Evolutionary conservation across 1,284 basidiomycete genomes (phyloP), one percentile per base, ranked within the genome.

Genomic region (Cutaneotrichosporon sp.): DNA sequence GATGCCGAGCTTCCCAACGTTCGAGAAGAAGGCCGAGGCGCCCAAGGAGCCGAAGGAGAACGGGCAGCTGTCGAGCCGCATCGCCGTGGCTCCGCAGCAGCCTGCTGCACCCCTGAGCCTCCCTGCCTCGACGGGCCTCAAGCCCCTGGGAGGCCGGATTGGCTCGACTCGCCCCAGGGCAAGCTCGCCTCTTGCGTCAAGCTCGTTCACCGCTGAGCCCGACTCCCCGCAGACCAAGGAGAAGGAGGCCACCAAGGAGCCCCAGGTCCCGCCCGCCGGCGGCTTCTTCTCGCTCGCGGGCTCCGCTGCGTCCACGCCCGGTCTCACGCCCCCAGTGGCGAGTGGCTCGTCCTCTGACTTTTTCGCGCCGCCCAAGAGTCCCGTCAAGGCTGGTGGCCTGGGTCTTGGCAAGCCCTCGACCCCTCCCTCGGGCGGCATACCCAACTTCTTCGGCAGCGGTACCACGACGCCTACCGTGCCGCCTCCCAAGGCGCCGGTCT

Each of bases 141-240:
- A 49, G 24, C 47, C 59, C 58, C 67, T 55, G 29, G 24, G 42
- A 0, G 51, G 25, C 45, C 65, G 65, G 20, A 58, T 67, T 31
- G 60, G 58, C 34, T 59, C 63, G 9, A 72, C 65, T 4, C 69
- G 74, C 2, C 77, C 75, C 4, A 63, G 77, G 51, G 72, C 77
- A 11, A 75, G 73, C 4, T 79, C 77, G 4, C 77, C 77, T 9
- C 69, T 79, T 1, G 77, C 77, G 6, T 62, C 56, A 18, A 69
- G 64, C 25, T 73, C 72, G 0, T 71, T 76, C 33, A 64, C 69
- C 18, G 73, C 77, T 25, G 62, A 67, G 47, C 74, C 74, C 1
- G 75, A 73, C 50, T 76, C 75, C 11, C 76, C 76, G 29, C 70
- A 72, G 20, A 43, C 63, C 13, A 61, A 57, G 53, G 47, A 52